Evolutionary conservation across 768 basidiomycete genomes (phyloP).

Genomic region (Phanerochaete sordida): DNA sequence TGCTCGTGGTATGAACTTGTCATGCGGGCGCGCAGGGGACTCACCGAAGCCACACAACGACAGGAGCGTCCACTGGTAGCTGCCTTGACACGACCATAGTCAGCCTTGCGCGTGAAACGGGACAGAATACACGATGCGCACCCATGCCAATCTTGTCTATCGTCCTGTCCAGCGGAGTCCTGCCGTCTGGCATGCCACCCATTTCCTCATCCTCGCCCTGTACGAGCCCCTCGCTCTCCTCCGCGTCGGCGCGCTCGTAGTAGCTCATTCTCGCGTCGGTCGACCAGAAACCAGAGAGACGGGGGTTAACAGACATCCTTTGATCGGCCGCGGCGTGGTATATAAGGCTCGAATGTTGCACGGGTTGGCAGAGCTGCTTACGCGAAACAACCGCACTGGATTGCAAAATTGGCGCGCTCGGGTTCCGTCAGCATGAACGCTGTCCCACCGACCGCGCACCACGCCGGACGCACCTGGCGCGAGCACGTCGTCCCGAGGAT

Average conservation of each 20-base stretch:
- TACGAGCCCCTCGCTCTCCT: conserved; percentile 25
- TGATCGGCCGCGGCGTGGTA: background rate
- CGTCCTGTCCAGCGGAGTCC: conserved; percentile 68
- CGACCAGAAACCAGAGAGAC: conserved; percentile 49
- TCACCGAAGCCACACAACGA: conserved; percentile 87
- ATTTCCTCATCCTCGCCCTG: conserved; percentile 18
- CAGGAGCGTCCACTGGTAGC: conserved; percentile 78
- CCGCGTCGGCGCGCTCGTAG: conserved; percentile 36
- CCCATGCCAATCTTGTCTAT: conserved; percentile 94
- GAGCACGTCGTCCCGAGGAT: background rate
- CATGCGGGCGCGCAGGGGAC: conserved; percentile 24
- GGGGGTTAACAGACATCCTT: conserved; percentile 33
- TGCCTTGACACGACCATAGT: conserved; percentile 35
- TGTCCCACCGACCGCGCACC: background rate
- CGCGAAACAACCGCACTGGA: background rate
- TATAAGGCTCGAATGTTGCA: background rate
- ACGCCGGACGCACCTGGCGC: background rate
- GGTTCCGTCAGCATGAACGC: background rate
- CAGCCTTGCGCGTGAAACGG: background rate
- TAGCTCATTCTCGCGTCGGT: conserved; percentile 33
- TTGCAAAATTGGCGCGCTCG: background rate
- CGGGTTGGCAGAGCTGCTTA: background rate
- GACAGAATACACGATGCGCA: conserved; percentile 16
- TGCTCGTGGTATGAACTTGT: background rate
- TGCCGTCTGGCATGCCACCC: conserved; percentile 22